Conservation (phyloP, 306 rosid species). For the Ormosia emarginata region DNA sequence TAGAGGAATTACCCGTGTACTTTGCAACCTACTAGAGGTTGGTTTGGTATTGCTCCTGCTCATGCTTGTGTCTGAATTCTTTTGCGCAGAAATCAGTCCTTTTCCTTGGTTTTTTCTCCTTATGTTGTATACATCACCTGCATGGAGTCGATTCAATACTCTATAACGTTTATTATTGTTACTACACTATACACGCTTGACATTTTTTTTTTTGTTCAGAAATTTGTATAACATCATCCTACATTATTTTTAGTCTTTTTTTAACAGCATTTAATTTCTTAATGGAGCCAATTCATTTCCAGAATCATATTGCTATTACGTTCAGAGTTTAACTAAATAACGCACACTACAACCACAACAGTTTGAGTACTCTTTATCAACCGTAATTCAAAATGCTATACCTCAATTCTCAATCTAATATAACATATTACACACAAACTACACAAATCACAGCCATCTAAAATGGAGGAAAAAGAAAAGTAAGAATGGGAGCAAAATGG, state of each 20-base stretch:
- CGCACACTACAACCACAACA: background rate
- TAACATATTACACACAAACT: slow-evolving; percentile 10
- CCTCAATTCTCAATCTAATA: background rate
- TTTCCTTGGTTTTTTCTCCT: background rate
- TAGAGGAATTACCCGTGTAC: background rate
- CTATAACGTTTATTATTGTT: no score
- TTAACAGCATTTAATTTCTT: background rate
- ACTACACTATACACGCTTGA: background rate
- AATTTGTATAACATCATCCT: background rate
- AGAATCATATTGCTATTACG: background rate
- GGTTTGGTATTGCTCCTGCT: no score
- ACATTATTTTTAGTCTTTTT: background rate
- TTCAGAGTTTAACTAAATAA: background rate
- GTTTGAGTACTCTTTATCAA: background rate
- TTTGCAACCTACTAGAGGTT: no score
- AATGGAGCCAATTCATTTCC: background rate
- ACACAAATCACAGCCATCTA: slow-evolving; percentile 23
- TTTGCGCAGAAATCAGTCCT: background rate
- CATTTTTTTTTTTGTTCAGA: no score
- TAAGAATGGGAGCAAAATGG: background rate
- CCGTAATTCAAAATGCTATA: background rate
- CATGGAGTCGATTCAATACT: background rate
- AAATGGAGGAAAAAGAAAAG: background rate
- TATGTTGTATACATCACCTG: background rate
- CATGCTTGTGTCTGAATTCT: background rate